These are phyloP conservation scores for Nectriaceae sp. DNA, from an alignment of 2,329 filamentous ascomycete species.

Conservation along the genomic window DNA sequence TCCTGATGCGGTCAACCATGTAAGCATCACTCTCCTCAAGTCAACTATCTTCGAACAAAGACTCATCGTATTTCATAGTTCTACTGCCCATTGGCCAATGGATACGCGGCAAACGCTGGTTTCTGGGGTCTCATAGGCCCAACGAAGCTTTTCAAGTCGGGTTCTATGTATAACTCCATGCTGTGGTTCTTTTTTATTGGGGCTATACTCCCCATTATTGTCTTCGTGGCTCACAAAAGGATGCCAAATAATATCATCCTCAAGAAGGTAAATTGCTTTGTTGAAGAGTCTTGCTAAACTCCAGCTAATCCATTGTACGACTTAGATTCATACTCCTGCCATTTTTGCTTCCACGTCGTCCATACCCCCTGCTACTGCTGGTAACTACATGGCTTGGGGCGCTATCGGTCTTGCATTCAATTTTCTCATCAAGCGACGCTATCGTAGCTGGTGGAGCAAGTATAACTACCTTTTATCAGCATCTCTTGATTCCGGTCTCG, in stretches of 20 bases:
- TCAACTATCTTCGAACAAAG: constrained; percentile 42
- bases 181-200: constrained; percentile 11
- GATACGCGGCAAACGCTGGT: constrained; percentile 48
- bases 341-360: constrained; percentile 2
- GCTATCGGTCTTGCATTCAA: constrained; percentile 61
- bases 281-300: no score
- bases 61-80: constrained; percentile 48
- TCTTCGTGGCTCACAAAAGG: constrained; percentile 1
- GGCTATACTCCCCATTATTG: constrained; percentile 3
- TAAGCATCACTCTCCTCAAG: neutral
- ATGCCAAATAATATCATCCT: constrained; percentile 1
- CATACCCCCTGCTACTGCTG: constrained; percentile 57
- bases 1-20: constrained; percentile 15
- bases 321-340: constrained; percentile 5
- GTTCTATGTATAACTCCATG: constrained; percentile 6
- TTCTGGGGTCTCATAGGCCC: constrained; percentile 62
- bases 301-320: no score
- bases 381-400: constrained; percentile 62
- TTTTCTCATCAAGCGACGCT: constrained; percentile 53
- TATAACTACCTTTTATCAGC: constrained; percentile 45
- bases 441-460: constrained; percentile 59
- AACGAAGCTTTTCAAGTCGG: constrained; percentile 8
- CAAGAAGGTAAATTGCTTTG: neutral
- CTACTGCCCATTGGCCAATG: constrained; percentile 1
- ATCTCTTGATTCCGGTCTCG: constrained; percentile 41